Percentiles rank a stretch among this genome's conserved stretches.
These are phyloP conservation scores for Pseudocercospora fuligena DNA, from an alignment of 2,329 filamentous ascomycete genomes.

Conservation along the genomic window DNA sequence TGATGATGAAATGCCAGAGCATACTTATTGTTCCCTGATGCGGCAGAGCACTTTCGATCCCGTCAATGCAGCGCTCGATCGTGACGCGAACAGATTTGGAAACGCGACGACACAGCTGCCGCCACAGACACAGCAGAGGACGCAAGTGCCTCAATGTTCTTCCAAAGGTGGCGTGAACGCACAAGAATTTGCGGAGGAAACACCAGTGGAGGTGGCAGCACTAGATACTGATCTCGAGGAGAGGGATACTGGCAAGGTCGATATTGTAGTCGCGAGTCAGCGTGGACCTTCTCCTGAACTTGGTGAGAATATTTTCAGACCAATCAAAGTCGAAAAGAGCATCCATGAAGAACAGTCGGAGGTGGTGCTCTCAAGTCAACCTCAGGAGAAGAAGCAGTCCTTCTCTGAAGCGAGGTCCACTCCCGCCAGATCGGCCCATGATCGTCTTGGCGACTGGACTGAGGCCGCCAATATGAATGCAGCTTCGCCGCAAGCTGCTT, in stretches of 20 bases:
- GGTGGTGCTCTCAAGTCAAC: conserved; percentile 19
- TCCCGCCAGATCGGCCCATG: conserved; percentile 2
- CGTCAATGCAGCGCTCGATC: conserved; percentile 25
- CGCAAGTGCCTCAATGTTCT: neutral
- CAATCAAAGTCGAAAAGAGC: neutral
- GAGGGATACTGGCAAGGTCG: neutral
- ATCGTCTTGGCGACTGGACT: neutral
- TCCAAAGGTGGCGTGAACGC: neutral
- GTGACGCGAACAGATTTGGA: conserved; percentile 27
- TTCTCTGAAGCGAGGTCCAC: neutral
- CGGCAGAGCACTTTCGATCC: conserved; percentile 30
- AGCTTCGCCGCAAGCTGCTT: neutral
- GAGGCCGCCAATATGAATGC: neutral
- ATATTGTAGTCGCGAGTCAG: neutral
- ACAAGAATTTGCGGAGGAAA: conserved; percentile 3
- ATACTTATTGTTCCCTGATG: conserved; percentile 13
- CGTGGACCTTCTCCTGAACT: conserved; percentile 1
- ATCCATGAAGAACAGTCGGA: neutral
- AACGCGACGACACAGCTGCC: conserved; percentile 22
- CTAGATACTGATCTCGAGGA: neutral
- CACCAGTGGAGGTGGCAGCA: neutral
- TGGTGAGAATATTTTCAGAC: neutral
- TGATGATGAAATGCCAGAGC: conserved; percentile 8
- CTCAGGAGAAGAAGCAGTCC: conserved; percentile 5
- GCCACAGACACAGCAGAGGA: conserved; percentile 5